Conservation (phyloP, 2,329 filamentous ascomycete species). For the Blastomyces parvus region DNA sequence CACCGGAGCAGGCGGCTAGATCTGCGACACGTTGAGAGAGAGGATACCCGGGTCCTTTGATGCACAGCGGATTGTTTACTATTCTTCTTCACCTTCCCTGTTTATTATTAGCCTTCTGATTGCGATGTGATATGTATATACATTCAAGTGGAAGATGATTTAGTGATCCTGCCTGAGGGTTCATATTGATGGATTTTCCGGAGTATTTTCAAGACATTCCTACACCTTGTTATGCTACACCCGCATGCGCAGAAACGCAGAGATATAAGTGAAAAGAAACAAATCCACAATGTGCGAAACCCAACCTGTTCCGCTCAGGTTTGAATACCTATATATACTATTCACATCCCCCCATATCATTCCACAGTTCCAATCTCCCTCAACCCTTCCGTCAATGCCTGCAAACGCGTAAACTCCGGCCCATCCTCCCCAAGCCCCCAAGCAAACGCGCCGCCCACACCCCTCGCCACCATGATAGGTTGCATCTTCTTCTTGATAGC, state of each 20-base stretch:
- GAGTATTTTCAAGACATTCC: not conserved
- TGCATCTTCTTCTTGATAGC: constrained; percentile 55
- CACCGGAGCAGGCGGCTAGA: not conserved
- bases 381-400: constrained; percentile 4
- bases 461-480: constrained; percentile 46
- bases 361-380: not conserved
- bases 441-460: constrained; percentile 61
- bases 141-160: not conserved
- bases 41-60: not conserved
- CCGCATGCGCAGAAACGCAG: not conserved
- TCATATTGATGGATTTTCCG: not conserved
- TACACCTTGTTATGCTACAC: not conserved
- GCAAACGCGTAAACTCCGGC: constrained; percentile 17
- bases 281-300: not conserved
- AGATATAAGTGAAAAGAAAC: not conserved
- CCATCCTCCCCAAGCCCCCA: constrained; percentile 65
- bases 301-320: not conserved
- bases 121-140: constrained; percentile 1
- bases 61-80: not conserved
- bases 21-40: not conserved
- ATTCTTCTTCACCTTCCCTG: not conserved
- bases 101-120: not conserved
- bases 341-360: not conserved
- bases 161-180: not conserved
- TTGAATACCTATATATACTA: not conserved